These are phyloP conservation scores for Linum tenue DNA, from an alignment of 345 rosid genomes.

Conservation along the genomic window DNA sequence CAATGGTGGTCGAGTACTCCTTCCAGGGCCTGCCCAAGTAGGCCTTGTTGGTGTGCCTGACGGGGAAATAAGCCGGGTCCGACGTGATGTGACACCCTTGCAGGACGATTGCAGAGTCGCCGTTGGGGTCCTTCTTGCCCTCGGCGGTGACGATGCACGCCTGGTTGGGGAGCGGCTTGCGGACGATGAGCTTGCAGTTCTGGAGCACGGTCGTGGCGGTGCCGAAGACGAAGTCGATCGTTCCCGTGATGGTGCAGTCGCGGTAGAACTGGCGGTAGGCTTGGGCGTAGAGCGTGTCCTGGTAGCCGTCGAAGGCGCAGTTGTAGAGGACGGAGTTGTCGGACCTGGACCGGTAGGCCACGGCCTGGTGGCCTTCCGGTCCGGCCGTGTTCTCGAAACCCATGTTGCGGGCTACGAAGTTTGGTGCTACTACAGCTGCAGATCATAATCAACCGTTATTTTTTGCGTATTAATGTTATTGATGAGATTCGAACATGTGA, in stretches of 20 bases:
- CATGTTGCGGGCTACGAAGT: slow-evolving; percentile 22
- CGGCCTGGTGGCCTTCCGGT: slow-evolving; percentile 17
- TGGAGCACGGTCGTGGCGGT: slow-evolving; percentile 49
- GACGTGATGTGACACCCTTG: slow-evolving; percentile 53
- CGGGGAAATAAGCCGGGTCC: slow-evolving; percentile 25
- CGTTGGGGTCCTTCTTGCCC: slow-evolving; percentile 36
- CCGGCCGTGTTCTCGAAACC: slow-evolving; percentile 25
- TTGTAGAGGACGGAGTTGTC: slow-evolving; percentile 19
- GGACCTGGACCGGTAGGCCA: slow-evolving; percentile 11
- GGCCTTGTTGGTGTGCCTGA: slow-evolving; percentile 31
- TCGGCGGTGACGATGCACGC: slow-evolving; percentile 56
- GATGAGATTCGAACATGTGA: no score
- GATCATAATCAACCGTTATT: no score
- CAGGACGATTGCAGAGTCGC: slow-evolving; percentile 43
- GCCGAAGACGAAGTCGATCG: slow-evolving; percentile 48
- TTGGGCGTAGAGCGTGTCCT: slow-evolving; percentile 21
- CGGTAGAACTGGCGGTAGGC: slow-evolving; percentile 27
- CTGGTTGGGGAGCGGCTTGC: slow-evolving; percentile 41
- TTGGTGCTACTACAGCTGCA: not conserved
- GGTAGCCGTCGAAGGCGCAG: slow-evolving; percentile 18
- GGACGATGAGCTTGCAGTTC: slow-evolving; percentile 46
- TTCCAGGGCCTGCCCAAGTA: slow-evolving; percentile 81
- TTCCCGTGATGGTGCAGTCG: slow-evolving; percentile 19
- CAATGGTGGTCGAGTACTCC: slow-evolving; percentile 41
- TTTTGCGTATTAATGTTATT: no score